Conservation (phyloP, 495 filamentous ascomycete species). For the Podospora pseudocomata region DNA sequence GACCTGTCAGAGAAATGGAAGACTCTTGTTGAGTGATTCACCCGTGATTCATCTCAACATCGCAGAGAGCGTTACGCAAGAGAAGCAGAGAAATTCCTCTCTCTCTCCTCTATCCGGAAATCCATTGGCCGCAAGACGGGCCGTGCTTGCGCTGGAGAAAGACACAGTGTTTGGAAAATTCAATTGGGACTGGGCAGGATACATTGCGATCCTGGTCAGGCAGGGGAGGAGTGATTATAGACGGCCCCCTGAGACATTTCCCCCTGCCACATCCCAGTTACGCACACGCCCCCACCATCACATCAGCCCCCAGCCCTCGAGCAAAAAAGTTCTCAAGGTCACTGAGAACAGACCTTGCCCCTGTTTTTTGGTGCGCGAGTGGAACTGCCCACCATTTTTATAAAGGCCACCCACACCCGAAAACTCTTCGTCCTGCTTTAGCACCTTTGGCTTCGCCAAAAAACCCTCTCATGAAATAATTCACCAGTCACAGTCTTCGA, state of each 20-base stretch:
- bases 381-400: constrained; percentile 14
- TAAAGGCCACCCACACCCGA: not conserved
- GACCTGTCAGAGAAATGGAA: constrained; percentile 15
- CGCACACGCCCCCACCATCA: constrained; percentile 22
- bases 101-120: not conserved
- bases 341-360: constrained; percentile 18
- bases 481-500: not conserved
- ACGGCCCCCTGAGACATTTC: not conserved
- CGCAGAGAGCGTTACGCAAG: not conserved
- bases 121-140: constrained; percentile 13
- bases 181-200: constrained; percentile 4
- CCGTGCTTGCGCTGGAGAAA: not conserved
- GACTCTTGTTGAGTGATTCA: constrained; percentile 26
- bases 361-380: not conserved
- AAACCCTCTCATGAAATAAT: not conserved
- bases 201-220: not conserved
- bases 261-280: not conserved
- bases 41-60: constrained; percentile 3
- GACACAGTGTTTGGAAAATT: constrained; percentile 17
- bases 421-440: not conserved
- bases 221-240: not conserved
- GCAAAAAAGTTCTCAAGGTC: constrained; percentile 14
- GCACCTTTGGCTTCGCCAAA: constrained; percentile 29
- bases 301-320: constrained; percentile 3
- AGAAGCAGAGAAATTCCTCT: constrained; percentile 2